Percentiles rank a stretch among this genome's conserved stretches.
These are phyloP conservation scores for Naganishia vaughanmartiniae DNA, from an alignment of 768 basidiomycete species.

Conservation along the genomic window DNA sequence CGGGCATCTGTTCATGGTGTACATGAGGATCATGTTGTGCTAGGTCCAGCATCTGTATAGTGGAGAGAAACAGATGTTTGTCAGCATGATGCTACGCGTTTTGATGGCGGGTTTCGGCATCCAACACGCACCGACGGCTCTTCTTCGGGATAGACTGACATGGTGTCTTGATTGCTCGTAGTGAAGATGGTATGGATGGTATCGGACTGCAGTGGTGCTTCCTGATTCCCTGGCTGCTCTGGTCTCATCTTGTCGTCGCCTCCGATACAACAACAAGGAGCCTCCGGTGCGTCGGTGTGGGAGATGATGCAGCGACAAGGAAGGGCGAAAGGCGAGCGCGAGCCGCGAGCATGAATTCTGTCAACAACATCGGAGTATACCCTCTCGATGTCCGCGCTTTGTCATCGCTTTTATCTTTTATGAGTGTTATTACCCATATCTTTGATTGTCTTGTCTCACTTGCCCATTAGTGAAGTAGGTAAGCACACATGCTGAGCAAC, in stretches of 20 bases:
- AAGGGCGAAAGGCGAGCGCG: too few relatives aligned
- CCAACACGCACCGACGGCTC: constrained; percentile 8
- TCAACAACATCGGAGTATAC: too few relatives aligned
- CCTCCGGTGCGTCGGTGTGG: background rate
- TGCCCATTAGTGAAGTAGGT: too few relatives aligned
- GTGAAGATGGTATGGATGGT: background rate
- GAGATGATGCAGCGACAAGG: too few relatives aligned
- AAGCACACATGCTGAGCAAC: background rate
- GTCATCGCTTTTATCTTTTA: too few relatives aligned
- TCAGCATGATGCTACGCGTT: background rate
- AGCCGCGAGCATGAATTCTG: too few relatives aligned
- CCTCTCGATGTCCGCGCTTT: too few relatives aligned
- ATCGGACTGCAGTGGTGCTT: background rate
- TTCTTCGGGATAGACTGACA: constrained; percentile 2
- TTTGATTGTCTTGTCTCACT: too few relatives aligned
- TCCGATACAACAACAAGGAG: constrained; percentile 26
- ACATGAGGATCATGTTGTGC: constrained; percentile 5
- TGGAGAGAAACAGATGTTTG: background rate
- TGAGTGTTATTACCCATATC: too few relatives aligned
- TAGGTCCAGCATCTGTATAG: background rate
- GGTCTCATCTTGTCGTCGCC: constrained; percentile 6
- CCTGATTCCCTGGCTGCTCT: constrained; percentile 4
- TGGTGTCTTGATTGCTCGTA: background rate
- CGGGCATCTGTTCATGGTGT: constrained; percentile 20
- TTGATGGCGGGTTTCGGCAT: background rate